Evolutionary conservation across 2,329 filamentous ascomycete species (phyloP).

Genomic region (Pseudogymnoascus sp.): DNA sequence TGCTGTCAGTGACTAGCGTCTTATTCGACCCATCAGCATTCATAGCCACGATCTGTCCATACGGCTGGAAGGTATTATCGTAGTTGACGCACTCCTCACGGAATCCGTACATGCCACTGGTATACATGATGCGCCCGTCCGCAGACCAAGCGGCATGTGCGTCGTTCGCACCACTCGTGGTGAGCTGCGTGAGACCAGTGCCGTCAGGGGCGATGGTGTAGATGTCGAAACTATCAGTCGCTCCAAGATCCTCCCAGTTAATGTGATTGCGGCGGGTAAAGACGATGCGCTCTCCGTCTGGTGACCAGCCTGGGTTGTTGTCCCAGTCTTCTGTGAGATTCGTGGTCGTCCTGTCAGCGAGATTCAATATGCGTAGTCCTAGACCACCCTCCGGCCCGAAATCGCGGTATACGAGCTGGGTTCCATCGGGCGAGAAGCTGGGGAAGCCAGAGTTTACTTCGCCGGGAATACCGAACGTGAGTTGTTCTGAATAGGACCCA

Average conservation of each 20-base stretch:
- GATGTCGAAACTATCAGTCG: slow-evolving; percentile 27
- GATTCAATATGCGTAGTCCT: slow-evolving; percentile 30
- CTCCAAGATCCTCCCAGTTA: slow-evolving; percentile 13
- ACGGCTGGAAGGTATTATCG: slow-evolving; percentile 39
- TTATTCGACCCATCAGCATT: slow-evolving; percentile 33
- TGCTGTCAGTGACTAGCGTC: slow-evolving; percentile 26
- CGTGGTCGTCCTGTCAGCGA: slow-evolving; percentile 22
- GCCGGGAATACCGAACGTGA: slow-evolving; percentile 28
- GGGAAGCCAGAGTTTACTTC: slow-evolving; percentile 35
- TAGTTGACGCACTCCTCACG: slow-evolving; percentile 35
- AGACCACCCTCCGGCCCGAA: slow-evolving; percentile 24
- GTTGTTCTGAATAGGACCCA: slow-evolving; percentile 23
- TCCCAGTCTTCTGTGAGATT: slow-evolving; percentile 33
- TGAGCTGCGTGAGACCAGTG: slow-evolving; percentile 30
- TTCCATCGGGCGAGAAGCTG: slow-evolving; percentile 33
- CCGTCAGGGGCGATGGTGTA: slow-evolving; percentile 37
- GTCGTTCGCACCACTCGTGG: slow-evolving; percentile 34
- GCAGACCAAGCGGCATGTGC: slow-evolving; percentile 38
- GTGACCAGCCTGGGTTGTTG: slow-evolving; percentile 34
- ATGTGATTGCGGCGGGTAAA: slow-evolving; percentile 32
- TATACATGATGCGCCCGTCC: slow-evolving; percentile 36
- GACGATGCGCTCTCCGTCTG: slow-evolving; percentile 33
- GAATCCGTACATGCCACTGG: slow-evolving; percentile 38
- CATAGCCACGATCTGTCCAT: slow-evolving; percentile 39
- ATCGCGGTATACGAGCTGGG: slow-evolving; percentile 31